A percentile compares a stretch with the other conserved stretches of the same genome.
Conservation (phyloP, 2,329 filamentous ascomycete genomes). For the Fusarium udum region DNA sequence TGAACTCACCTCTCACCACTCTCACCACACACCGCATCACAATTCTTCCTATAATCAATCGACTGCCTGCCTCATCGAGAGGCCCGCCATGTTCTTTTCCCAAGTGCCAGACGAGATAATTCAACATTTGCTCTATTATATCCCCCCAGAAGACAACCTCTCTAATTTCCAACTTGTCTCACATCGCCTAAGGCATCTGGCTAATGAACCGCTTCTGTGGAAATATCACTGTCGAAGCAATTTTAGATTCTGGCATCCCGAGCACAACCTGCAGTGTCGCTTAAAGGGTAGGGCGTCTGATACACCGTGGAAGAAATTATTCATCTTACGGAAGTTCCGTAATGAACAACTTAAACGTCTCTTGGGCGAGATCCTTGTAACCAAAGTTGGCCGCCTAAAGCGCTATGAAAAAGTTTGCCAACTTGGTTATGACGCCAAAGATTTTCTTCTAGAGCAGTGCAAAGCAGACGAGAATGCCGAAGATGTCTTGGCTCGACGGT, state of each 20-base stretch:
- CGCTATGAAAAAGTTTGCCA: slow-evolving; percentile 76
- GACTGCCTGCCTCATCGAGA: slow-evolving; percentile 14
- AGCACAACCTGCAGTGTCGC: slow-evolving; percentile 69
- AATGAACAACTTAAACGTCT: slow-evolving; percentile 62
- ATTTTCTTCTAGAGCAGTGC: slow-evolving; percentile 77
- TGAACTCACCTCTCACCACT: slow-evolving; percentile 7
- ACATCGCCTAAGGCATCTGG: slow-evolving; percentile 70
- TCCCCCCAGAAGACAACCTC: slow-evolving; percentile 65
- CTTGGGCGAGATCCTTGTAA: slow-evolving; percentile 75
- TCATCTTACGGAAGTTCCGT: slow-evolving; percentile 62
- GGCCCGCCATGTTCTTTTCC: slow-evolving; percentile 51
- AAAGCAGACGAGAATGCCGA: slow-evolving; percentile 66
- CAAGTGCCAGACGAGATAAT: slow-evolving; percentile 85
- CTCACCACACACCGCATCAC: slow-evolving; percentile 10
- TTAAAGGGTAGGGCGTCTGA: slow-evolving; percentile 61
- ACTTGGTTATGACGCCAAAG: slow-evolving; percentile 88
- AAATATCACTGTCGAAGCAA: slow-evolving; percentile 73
- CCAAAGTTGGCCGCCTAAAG: slow-evolving; percentile 73
- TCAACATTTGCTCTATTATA: slow-evolving; percentile 76
- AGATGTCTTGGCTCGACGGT: slow-evolving; percentile 81
- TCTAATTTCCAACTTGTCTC: slow-evolving; percentile 63
- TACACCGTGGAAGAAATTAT: slow-evolving; percentile 80
- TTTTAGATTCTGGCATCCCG: slow-evolving; percentile 79
- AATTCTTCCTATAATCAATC: slow-evolving; percentile 6
- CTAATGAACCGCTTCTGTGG: slow-evolving; percentile 82